Evolutionary conservation across 495 filamentous ascomycete genomes (phyloP).

Genomic region (Cercophora newfieldiana): DNA sequence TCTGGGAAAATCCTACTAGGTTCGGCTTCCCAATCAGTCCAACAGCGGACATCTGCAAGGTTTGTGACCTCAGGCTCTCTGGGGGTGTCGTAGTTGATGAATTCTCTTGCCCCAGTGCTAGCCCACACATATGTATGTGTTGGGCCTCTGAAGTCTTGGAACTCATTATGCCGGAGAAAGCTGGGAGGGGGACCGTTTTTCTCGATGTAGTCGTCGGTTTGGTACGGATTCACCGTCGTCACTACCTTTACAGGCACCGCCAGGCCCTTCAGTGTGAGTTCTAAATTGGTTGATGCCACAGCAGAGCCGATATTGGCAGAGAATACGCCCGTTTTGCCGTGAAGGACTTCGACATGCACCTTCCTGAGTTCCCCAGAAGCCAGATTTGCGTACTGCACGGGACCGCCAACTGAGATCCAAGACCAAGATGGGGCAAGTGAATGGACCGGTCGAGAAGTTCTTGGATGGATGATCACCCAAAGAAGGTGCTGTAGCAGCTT

Average conservation of each 20-base stretch:
- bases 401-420: not conserved
- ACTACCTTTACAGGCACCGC: not conserved
- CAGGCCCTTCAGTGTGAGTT: not conserved
- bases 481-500: not conserved
- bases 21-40: not conserved
- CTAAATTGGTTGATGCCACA: not conserved
- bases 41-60: not conserved
- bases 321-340: not conserved
- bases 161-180: too few species aligned
- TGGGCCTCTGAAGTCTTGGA: too few species aligned
- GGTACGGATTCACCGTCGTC: not conserved
- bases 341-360: not conserved
- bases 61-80: not conserved
- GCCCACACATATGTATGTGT: not conserved
- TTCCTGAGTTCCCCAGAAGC: not conserved
- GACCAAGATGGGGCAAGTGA: not conserved
- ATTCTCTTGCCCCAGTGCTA: not conserved
- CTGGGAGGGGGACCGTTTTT: too few species aligned
- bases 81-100: not conserved
- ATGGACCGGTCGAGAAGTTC: not conserved
- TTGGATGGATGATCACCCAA: not conserved
- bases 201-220: too few species aligned
- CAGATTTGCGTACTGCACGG: not conserved
- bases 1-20: not conserved
- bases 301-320: not conserved